These are phyloP conservation scores for Thelonectria olida DNA, from an alignment of 2,329 filamentous ascomycete genomes.

Conservation along the genomic window DNA sequence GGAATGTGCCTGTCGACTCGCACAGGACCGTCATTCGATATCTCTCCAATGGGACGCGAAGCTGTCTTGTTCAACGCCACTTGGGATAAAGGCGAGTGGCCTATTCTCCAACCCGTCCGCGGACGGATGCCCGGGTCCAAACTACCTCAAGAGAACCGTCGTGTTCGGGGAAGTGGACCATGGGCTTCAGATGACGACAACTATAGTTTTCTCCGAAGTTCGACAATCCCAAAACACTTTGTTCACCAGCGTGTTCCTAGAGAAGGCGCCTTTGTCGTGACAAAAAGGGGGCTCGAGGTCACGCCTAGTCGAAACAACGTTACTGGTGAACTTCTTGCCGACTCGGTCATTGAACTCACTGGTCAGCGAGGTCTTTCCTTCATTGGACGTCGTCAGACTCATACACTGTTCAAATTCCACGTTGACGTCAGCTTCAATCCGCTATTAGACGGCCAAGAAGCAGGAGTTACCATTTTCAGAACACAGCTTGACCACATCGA, in stretches of 20 bases:
- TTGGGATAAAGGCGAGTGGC: slow-evolving; percentile 61
- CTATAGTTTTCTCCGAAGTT: not conserved
- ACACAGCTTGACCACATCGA: slow-evolving; percentile 31
- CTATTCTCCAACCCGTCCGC: slow-evolving; percentile 45
- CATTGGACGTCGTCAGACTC: not conserved
- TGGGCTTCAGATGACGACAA: slow-evolving; percentile 23
- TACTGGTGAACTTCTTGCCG: not conserved
- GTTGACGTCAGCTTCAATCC: slow-evolving; percentile 22
- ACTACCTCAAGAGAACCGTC: slow-evolving; percentile 9
- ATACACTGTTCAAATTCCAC: slow-evolving; percentile 22
- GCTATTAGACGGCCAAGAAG: slow-evolving; percentile 6
- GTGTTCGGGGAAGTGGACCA: slow-evolving; percentile 9
- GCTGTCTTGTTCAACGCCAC: slow-evolving; percentile 55
- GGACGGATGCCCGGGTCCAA: slow-evolving; percentile 43
- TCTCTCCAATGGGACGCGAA: slow-evolving; percentile 58
- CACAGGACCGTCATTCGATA: slow-evolving; percentile 14
- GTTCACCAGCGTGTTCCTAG: slow-evolving; percentile 23
- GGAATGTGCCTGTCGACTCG: slow-evolving; percentile 49
- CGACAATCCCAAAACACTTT: slow-evolving; percentile 13
- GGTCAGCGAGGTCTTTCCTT: slow-evolving; percentile 1
- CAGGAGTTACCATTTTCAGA: slow-evolving; percentile 21
- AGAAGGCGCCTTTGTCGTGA: not conserved
- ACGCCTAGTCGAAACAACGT: slow-evolving; percentile 24
- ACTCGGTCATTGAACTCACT: slow-evolving; percentile 14
- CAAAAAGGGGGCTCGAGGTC: slow-evolving; percentile 3